These are phyloP conservation scores for Viola pubescens DNA, from an alignment of 441 rosid species.

Conservation along the genomic window DNA sequence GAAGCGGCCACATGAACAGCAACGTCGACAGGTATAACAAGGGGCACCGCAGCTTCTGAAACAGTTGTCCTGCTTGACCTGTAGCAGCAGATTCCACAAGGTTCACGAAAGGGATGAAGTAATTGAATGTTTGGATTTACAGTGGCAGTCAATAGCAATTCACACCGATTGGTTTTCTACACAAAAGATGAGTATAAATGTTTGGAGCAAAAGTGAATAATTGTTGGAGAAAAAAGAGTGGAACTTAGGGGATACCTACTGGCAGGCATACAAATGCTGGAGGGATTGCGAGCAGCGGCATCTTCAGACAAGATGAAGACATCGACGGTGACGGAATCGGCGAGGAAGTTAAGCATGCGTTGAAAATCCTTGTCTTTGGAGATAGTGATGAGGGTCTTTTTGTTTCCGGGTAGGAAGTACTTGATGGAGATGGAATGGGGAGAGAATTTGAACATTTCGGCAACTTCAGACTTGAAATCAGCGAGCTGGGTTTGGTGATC, in stretches of 20 bases:
- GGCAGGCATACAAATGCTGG: conserved; percentile 46
- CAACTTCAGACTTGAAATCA: conserved; percentile 57
- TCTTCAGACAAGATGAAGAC: conserved; percentile 62
- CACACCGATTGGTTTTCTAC: too few relatives aligned
- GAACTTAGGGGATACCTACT: conserved; percentile 29
- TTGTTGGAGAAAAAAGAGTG: neutral
- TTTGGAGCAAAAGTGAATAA: too few relatives aligned
- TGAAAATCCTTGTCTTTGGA: conserved; percentile 79
- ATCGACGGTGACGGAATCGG: conserved; percentile 50
- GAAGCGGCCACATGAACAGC: conserved; percentile 27
- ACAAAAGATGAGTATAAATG: too few relatives aligned
- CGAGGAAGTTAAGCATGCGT: conserved; percentile 64
- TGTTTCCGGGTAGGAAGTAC: conserved; percentile 37
- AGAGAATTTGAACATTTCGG: conserved; percentile 50
- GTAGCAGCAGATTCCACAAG: neutral
- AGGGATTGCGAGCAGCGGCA: conserved; percentile 36
- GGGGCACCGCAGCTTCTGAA: conserved; percentile 46
- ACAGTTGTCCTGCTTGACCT: conserved; percentile 63
- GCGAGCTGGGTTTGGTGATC: conserved; percentile 40
- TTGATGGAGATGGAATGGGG: conserved; percentile 27
- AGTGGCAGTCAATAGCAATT: too few relatives aligned
- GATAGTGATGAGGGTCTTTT: conserved; percentile 61
- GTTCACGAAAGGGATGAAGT: too few relatives aligned
- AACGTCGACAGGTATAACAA: conserved; percentile 31
- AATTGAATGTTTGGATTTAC: too few relatives aligned